Evolutionary conservation across 2,329 filamentous ascomycete species (phyloP), one percentile per base, ranked within the genome.

Genomic region (Nigrospora osmanthi): DNA sequence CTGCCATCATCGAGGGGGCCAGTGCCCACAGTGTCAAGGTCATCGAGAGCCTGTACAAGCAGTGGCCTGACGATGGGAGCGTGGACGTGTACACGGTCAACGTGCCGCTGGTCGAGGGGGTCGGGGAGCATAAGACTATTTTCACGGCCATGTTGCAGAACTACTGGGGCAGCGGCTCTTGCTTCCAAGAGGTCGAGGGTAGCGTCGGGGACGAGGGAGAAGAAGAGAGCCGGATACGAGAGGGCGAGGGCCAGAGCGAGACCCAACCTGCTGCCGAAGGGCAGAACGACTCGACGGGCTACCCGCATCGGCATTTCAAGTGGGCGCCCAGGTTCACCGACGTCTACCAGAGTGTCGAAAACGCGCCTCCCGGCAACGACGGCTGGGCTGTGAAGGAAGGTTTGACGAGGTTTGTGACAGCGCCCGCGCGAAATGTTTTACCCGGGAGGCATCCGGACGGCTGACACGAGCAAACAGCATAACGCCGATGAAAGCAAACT

Each of bases 1-100:
- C 87, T 2, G 73, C 75, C 19, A 81, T 95, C 53, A 91, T 97
- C 47, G 77, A 80, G 31, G 87, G 80, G 40, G 89, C 89, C 3
- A 87, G 83, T 34, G 71, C 78, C 38, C 82, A 91, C 54, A 81
- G 83, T 19, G 83, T 93, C 19, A 77, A 75, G 51, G 73, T 97
- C 19, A 83, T 95, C 51, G 85, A 95, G 62, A 78, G 88, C 49
- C 72, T 98, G 7, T 82, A 77, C 54, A 72, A 75, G 40, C 85
- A 89, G 59, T 95, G 88, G 85, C 78, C 72, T 0, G 66, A 71
- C 32, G 82, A 81, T 42, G 65, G 71, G 31, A 76, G 75, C 48
- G 82, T 87, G 6, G 88, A 95, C 59, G 68, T 97, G n/a, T 97
- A 95, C 64, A 86, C 78, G 40, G 82, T 97, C 54, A 97, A 97